Percentiles rank a stretch among this genome's conserved stretches.
These are phyloP conservation scores for Ophiostoma australiae DNA, from an alignment of 2,329 filamentous ascomycete species.

Conservation along the genomic window DNA sequence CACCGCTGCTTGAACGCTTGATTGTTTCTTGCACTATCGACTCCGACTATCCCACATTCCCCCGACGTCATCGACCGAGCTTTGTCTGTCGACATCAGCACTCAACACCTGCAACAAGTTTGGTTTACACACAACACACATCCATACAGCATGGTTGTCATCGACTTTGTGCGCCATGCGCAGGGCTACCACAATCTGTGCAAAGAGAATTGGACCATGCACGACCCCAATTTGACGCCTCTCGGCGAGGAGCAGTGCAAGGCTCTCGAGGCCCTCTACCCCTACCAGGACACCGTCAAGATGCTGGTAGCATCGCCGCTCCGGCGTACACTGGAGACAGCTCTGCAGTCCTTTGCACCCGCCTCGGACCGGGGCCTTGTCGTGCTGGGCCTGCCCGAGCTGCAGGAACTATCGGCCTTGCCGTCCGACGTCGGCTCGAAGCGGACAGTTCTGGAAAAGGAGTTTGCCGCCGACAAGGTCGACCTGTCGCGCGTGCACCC, in stretches of 20 bases:
- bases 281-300: constrained; percentile 59
- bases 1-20: not conserved
- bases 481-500: constrained; percentile 58
- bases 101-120: not conserved
- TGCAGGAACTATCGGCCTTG: constrained; percentile 71
- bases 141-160: constrained; percentile 24
- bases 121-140: not conserved
- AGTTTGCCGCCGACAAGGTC: constrained; percentile 56
- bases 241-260: constrained; percentile 72
- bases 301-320: constrained; percentile 74
- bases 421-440: constrained; percentile 72
- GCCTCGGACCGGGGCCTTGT: constrained; percentile 43
- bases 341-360: constrained; percentile 62
- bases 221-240: constrained; percentile 72
- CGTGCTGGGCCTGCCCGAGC: constrained; percentile 64
- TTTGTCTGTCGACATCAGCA: constrained; percentile 8
- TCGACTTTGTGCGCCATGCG: constrained; percentile 68
- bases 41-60: not conserved
- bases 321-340: constrained; percentile 74
- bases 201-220: constrained; percentile 63
- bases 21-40: not conserved
- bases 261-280: constrained; percentile 57
- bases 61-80: not conserved
- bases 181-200: constrained; percentile 78
- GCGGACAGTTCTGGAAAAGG: constrained; percentile 48